phyloP scores from a whole-genome alignment of 2,329 filamentous ascomycete species.

The Diaporthe velutina region DNA sequence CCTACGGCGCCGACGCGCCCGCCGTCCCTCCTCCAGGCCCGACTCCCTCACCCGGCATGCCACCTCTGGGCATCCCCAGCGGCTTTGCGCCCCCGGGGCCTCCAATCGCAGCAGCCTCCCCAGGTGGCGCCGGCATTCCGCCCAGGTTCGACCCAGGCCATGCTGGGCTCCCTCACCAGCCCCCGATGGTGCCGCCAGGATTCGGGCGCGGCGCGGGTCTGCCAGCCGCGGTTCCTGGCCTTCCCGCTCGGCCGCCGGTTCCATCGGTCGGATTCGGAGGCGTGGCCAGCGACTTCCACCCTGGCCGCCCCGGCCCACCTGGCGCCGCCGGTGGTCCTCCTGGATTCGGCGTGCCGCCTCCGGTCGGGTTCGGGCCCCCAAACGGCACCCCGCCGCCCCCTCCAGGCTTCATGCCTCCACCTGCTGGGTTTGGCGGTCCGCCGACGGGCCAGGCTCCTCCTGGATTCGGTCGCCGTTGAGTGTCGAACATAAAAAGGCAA shows the following conservation, averaged over 20 bases:
- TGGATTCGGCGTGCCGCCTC: slow-evolving; percentile 53
- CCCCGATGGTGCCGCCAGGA: slow-evolving; percentile 37
- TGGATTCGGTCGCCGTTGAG: slow-evolving; percentile 43
- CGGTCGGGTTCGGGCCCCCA: slow-evolving; percentile 55
- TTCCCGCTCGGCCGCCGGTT: slow-evolving; percentile 64
- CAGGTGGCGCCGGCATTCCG: slow-evolving; percentile 41
- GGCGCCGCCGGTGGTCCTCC: slow-evolving; percentile 49
- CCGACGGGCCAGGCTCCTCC: slow-evolving; percentile 41
- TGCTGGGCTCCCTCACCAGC: slow-evolving; percentile 26
- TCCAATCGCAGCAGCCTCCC: slow-evolving; percentile 45
- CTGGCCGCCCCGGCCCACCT: slow-evolving; percentile 54
- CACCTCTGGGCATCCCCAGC: slow-evolving; percentile 48
- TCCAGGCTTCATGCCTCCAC: slow-evolving; percentile 58
- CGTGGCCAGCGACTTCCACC: slow-evolving; percentile 61
- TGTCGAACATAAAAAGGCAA: background rate
- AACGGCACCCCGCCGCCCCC: slow-evolving; percentile 50
- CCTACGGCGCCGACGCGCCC: slow-evolving; percentile 35
- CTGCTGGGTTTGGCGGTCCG: slow-evolving; percentile 47
- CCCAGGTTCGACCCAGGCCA: slow-evolving; percentile 37
- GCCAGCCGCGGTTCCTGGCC: slow-evolving; percentile 62
- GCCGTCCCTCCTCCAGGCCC: slow-evolving; percentile 40
- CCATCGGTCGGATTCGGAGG: slow-evolving; percentile 60
- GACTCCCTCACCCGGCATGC: slow-evolving; percentile 42
- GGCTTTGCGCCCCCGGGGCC: slow-evolving; percentile 53
- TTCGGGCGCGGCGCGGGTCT: slow-evolving; percentile 50